phyloP scores from a whole-genome alignment of 805 yeast genomes.

The Ogataea philodendri region DNA sequence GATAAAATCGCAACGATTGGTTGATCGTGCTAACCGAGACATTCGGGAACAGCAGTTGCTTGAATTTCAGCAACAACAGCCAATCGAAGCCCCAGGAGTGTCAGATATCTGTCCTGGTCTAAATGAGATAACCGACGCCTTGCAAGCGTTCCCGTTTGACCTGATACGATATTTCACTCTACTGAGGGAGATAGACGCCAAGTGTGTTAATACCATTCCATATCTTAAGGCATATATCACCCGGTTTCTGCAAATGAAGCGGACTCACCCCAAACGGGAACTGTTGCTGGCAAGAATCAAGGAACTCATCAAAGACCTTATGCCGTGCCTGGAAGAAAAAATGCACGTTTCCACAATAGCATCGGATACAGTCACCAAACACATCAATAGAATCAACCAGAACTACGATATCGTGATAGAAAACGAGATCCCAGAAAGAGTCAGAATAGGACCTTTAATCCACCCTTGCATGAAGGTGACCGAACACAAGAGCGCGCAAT shows the following conservation, averaged over 20 bases:
- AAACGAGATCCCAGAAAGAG: slow-evolving; percentile 76
- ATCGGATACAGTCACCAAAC: slow-evolving; percentile 67
- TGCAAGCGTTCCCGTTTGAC: slow-evolving; percentile 86
- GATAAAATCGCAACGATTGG: slow-evolving; percentile 29
- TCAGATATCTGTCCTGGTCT: slow-evolving; percentile 71
- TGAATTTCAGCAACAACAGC: slow-evolving; percentile 14
- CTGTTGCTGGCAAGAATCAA: slow-evolving; percentile 40
- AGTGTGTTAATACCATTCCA: slow-evolving; percentile 76
- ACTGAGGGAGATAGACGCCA: slow-evolving; percentile 91
- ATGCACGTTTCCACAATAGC: slow-evolving; percentile 96
- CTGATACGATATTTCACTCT: slow-evolving; percentile 81
- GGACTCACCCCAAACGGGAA: slow-evolving; percentile 39
- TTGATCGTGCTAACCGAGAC: slow-evolving; percentile 24
- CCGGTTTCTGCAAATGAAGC: slow-evolving; percentile 41
- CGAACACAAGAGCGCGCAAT: slow-evolving; percentile 61
- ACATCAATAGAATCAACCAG: slow-evolving; percentile 70
- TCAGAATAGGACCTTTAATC: slow-evolving; percentile 74
- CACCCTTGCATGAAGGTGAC: slow-evolving; percentile 86
- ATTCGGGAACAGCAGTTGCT: slow-evolving; percentile 11
- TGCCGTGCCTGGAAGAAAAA: slow-evolving; percentile 93
- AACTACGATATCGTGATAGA: slow-evolving; percentile 73
- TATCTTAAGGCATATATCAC: slow-evolving; percentile 54
- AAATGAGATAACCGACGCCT: slow-evolving; percentile 86
- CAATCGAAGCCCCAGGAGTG: slow-evolving; percentile 26
- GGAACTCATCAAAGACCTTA: slow-evolving; percentile 57